Evolutionary conservation across 1,284 basidiomycete species (phyloP), one percentile per base, ranked within the genome.

Genomic region (Sanghuangporus weigelae): DNA sequence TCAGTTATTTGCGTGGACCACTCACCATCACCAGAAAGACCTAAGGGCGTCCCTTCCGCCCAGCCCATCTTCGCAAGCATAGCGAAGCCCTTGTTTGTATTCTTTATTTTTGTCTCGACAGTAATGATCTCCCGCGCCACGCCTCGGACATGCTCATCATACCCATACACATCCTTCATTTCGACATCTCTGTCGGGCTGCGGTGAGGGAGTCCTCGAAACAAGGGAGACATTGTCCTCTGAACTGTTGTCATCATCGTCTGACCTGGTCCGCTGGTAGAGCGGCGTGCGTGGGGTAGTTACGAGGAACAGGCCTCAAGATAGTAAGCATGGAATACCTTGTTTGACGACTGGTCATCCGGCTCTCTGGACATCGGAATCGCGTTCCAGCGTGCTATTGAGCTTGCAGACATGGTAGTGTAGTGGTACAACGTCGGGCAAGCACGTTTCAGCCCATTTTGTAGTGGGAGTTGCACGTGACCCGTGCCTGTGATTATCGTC

Each of bases 1-100:
- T n/a, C 19, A 51, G 64, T 23, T 64, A 62, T 26, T 42, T 11
- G 69, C 77, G 21, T n/a, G 16, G 44, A 46, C 10, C 21, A 46
- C 44, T 1, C 69, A 91, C 90, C 90, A 63, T 92, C 86, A 19
- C 80, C 83, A 60, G 89, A 87, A n/a, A 89, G 68, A 10, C 91
- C 90, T 1, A 93, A 76, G 16, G 89, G 85, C 67, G 88, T 83
- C 2, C 91, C 91, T 71, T 91, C 88, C 0, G 80, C 76, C 91
- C 91, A 93, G 7, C 91, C 91, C 63, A 93, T 81, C 73, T 88
- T 92, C 26, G 86, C 81, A 2, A 93, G 82, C 79, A 93, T 82
- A 14, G 84, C 79, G 71, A 92, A 92, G 16, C 91, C 91, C 70
- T 86, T 88, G 75, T 93, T 93, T 39, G 82, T 81, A 49, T 81